Conservation (phyloP, 768 basidiomycete genomes). For the Podaxis pistillaris region DNA sequence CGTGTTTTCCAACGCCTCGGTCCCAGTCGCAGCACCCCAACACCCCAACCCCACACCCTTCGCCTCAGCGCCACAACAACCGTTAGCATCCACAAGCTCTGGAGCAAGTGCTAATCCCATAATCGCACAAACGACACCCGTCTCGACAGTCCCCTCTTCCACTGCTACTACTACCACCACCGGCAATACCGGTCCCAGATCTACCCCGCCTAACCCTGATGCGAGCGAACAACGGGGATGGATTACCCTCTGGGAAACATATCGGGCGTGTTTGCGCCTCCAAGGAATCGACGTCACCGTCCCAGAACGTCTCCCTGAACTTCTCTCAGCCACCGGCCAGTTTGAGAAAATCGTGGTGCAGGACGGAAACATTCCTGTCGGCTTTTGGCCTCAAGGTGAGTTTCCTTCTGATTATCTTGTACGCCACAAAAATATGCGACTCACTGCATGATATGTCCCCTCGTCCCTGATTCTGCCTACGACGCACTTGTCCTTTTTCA, state of each 20-base stretch:
- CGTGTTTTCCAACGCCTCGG: conserved; percentile 26
- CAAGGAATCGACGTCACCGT: conserved; percentile 57
- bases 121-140: neutral
- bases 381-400: conserved; percentile 66
- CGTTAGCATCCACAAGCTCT: neutral
- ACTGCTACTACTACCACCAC: neutral
- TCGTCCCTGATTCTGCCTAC: conserved; percentile 2
- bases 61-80: neutral
- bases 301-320: conserved; percentile 50
- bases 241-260: conserved; percentile 63
- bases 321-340: conserved; percentile 45
- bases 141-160: neutral
- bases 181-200: neutral
- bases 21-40: conserved; percentile 17
- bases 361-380: conserved; percentile 64
- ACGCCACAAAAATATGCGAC: neutral
- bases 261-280: conserved; percentile 50
- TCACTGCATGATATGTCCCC: neutral
- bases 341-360: conserved; percentile 56
- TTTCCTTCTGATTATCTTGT: neutral
- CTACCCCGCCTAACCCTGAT: neutral
- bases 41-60: conserved; percentile 11
- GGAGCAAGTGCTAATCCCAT: conserved; percentile 30
- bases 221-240: conserved; percentile 37
- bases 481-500: neutral